Evolutionary conservation across 441 rosid species (phyloP).

Genomic region (Eruca vesicaria): DNA sequence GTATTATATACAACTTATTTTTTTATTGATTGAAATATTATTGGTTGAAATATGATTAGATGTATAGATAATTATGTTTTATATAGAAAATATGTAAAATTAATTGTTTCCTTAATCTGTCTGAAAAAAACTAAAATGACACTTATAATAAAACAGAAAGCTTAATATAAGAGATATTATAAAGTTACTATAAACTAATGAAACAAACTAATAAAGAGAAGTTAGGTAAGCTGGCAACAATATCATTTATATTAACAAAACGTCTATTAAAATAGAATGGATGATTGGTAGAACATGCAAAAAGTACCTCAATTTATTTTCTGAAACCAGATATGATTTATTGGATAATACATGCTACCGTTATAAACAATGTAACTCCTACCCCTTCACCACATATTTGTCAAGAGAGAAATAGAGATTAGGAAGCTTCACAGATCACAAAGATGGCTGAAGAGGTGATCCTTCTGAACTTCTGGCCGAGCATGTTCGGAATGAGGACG

Average conservation of each 20-base stretch:
- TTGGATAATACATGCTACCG: not conserved
- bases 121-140: too few relatives aligned
- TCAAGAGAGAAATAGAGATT: not conserved
- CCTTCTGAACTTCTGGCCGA: slow-evolving; percentile 33
- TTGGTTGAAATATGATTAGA: too few relatives aligned
- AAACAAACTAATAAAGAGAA: not conserved
- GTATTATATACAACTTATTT: too few relatives aligned
- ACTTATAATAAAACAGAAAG: too few relatives aligned
- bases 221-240: not conserved
- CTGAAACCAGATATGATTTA: not conserved
- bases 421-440: slow-evolving; percentile 12
- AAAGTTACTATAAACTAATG: not conserved
- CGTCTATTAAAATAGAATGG: not conserved
- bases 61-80: too few relatives aligned
- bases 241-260: not conserved
- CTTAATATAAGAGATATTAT: too few relatives aligned
- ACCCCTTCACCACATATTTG: not conserved
- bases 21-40: too few relatives aligned
- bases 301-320: not conserved
- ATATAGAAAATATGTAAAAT: too few relatives aligned
- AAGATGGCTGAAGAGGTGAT: slow-evolving; percentile 25
- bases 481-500: slow-evolving; percentile 32
- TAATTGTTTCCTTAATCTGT: too few relatives aligned
- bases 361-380: not conserved
- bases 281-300: not conserved